Percentiles rank a stretch among this genome's conserved stretches.
Evolutionary conservation across 345 rosid genomes (phyloP).

Genomic region (Arabis hirsuta): DNA sequence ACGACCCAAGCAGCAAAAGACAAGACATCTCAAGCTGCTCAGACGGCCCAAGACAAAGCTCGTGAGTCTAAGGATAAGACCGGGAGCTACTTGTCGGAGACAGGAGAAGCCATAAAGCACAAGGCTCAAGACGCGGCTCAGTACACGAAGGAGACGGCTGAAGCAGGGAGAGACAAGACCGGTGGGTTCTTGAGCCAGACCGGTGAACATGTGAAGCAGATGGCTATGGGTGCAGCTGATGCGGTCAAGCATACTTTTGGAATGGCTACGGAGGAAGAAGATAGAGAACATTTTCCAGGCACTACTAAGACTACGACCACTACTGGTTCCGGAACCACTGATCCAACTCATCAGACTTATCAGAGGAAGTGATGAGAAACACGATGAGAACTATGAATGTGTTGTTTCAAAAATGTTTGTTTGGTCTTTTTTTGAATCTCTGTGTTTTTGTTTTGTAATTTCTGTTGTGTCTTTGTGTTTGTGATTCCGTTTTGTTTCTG

Average conservation of each 20-base stretch:
- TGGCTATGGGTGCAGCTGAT: constrained; percentile 63
- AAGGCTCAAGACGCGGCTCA: constrained; percentile 46
- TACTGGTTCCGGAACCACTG: constrained; percentile 32
- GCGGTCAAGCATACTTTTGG: constrained; percentile 66
- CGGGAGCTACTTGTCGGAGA: constrained; percentile 45
- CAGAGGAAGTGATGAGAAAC: constrained; percentile 41
- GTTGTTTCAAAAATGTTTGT: constrained; percentile 9
- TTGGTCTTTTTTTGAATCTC: constrained; percentile 18
- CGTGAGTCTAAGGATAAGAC: constrained; percentile 47
- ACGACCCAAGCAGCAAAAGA: constrained; percentile 37
- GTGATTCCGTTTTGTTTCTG: background rate
- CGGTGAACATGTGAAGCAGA: constrained; percentile 61
- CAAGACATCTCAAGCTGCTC: constrained; percentile 35
- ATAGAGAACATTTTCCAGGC: constrained; percentile 9
- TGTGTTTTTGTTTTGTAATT: background rate
- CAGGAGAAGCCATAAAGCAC: constrained; percentile 46
- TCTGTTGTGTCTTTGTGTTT: constrained; percentile 22
- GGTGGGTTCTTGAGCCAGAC: constrained; percentile 56
- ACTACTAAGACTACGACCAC: constrained; percentile 28
- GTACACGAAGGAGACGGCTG: constrained; percentile 47
- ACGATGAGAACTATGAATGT: background rate
- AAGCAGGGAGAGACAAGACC: constrained; percentile 55
- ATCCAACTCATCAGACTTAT: constrained; percentile 34
- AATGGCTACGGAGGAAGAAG: constrained; percentile 44
- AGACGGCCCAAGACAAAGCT: constrained; percentile 43